These are phyloP conservation scores for Lecanicillium sp. DNA, from an alignment of 2,329 filamentous ascomycete genomes.

Conservation along the genomic window DNA sequence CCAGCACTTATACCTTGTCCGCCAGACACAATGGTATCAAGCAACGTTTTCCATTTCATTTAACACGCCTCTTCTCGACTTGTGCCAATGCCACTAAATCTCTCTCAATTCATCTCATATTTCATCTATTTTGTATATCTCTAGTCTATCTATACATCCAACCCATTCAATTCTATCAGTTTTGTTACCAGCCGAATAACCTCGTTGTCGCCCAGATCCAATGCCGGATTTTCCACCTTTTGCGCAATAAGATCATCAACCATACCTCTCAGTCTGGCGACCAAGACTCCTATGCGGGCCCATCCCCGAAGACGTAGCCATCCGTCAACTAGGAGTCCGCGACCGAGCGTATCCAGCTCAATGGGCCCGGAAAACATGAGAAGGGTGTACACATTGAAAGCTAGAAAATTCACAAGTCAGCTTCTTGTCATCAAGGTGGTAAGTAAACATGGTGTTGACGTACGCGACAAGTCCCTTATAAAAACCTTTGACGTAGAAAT, in stretches of 20 bases:
- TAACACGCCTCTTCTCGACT: too few relatives aligned
- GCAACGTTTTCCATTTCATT: background rate
- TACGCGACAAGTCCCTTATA: constrained; percentile 81
- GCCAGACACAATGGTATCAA: too few relatives aligned
- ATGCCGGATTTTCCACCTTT: constrained; percentile 68
- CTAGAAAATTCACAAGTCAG: constrained; percentile 29
- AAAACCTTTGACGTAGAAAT: constrained; percentile 91
- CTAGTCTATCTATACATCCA: constrained; percentile 56
- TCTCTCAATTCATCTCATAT: too few relatives aligned
- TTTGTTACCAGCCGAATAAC: constrained; percentile 71
- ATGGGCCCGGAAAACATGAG: constrained; percentile 84
- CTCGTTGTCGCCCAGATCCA: constrained; percentile 49
- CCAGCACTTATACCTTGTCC: too few relatives aligned
- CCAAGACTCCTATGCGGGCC: constrained; percentile 88
- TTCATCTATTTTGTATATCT: too few relatives aligned
- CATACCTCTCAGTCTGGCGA: constrained; percentile 74
- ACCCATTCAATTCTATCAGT: constrained; percentile 81
- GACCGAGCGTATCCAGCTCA: constrained; percentile 75
- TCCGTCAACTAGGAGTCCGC: constrained; percentile 83
- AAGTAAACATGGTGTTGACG: constrained; percentile 28
- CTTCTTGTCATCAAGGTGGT: constrained; percentile 7
- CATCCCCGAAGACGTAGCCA: constrained; percentile 84
- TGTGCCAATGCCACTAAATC: too few relatives aligned
- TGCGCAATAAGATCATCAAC: constrained; percentile 75
- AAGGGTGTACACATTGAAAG: constrained; percentile 83